Evolutionary conservation across 345 rosid species (phyloP).

Genomic region (Pistacia integerrima): DNA sequence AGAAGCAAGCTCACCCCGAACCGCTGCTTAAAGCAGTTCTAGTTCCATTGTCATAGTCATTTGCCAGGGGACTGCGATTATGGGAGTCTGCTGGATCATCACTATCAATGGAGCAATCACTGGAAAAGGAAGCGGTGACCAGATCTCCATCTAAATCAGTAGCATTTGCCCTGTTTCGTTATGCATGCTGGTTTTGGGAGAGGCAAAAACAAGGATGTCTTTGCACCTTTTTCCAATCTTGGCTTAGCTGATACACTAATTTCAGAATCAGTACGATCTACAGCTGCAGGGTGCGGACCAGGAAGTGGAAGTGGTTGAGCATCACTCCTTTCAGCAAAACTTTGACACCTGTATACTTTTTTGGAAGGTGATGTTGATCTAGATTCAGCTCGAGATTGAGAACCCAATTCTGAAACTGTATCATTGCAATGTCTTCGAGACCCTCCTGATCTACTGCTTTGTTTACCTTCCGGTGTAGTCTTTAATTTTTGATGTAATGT

Average conservation of each 20-base stretch:
- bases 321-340: conserved; percentile 48
- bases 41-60: conserved; percentile 45
- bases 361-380: conserved; percentile 60
- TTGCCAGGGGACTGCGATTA: conserved; percentile 50
- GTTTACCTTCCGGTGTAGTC: conserved; percentile 46
- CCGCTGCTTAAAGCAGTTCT: conserved; percentile 45
- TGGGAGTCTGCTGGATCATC: conserved; percentile 46
- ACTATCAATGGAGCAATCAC: conserved; percentile 51
- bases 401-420: conserved; percentile 45
- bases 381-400: conserved; percentile 49
- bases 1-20: conserved; percentile 42
- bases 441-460: conserved; percentile 38
- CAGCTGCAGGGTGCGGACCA: conserved; percentile 32
- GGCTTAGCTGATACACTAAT: conserved; percentile 38
- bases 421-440: conserved; percentile 44
- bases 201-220: conserved; percentile 51
- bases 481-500: conserved; percentile 48
- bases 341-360: conserved; percentile 54
- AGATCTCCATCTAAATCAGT: conserved; percentile 54
- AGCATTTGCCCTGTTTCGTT: conserved; percentile 32
- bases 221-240: conserved; percentile 38
- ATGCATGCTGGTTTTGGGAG: conserved; percentile 56
- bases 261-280: conserved; percentile 48
- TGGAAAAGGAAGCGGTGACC: conserved; percentile 45
- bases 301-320: conserved; percentile 73